These are phyloP conservation scores for Neoconidiobolus thromboides DNA, from an alignment of 371 early-diverging fungal genomes.

Conservation along the genomic window DNA sequence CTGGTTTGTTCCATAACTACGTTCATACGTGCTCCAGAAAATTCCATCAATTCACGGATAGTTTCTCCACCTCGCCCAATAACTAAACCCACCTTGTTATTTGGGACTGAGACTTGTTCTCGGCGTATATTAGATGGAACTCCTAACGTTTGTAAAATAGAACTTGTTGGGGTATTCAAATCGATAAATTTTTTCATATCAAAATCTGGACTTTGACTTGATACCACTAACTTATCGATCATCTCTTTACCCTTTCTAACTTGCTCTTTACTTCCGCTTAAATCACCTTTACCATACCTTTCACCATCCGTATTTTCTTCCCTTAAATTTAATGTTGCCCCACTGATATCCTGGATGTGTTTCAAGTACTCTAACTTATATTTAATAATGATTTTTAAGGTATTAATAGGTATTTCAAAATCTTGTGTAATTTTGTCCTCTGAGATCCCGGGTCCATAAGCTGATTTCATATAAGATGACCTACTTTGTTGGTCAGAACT, in stretches of 20 bases:
- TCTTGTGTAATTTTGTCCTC: conserved; percentile 17
- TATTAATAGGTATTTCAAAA: conserved; percentile 36
- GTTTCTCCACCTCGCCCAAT: conserved; percentile 85
- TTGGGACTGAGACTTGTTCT: conserved; percentile 33
- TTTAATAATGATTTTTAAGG: conserved; percentile 75
- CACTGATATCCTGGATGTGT: conserved; percentile 50
- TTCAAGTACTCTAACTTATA: conserved; percentile 63
- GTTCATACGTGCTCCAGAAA: conserved; percentile 60
- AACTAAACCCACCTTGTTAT: conserved; percentile 60
- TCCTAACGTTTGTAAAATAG: conserved; percentile 2
- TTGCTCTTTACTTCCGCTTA: background rate
- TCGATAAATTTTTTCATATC: conserved; percentile 28
- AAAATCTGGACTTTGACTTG: background rate
- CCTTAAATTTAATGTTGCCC: conserved; percentile 46
- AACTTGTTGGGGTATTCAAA: conserved; percentile 39
- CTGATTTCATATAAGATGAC: conserved; percentile 11
- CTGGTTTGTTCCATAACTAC: conserved; percentile 44
- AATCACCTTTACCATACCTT: background rate
- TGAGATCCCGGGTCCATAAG: conserved; percentile 11
- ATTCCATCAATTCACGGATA: conserved; percentile 60
- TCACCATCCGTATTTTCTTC: conserved; percentile 19
- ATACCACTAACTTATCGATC: background rate
- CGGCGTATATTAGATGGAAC: background rate
- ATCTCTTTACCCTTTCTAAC: background rate
- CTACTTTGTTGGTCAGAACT: background rate